Conservation (phyloP, 148 eudicot species). For the Chenopodium formosanum region DNA sequence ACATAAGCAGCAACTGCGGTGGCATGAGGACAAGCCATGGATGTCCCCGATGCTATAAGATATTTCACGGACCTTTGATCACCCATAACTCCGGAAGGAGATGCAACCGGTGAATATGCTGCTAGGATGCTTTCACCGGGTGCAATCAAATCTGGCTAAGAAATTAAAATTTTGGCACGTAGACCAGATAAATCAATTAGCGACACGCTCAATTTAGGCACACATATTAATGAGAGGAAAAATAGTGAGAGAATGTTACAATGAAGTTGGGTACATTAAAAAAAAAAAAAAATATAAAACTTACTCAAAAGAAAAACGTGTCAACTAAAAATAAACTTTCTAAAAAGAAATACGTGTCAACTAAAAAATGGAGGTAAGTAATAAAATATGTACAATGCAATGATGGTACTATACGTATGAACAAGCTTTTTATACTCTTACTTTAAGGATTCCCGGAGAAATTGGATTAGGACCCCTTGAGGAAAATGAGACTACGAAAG, state of each 20-base stretch:
- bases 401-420: no score
- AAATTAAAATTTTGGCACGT: neutral
- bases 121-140: constrained; percentile 47
- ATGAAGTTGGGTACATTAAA: no score
- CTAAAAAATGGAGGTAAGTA: no score
- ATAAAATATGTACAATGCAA: no score
- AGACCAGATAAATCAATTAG: neutral
- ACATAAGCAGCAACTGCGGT: constrained; percentile 38
- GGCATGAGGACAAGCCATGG: constrained; percentile 51
- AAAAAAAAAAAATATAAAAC: no score
- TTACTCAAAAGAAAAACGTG: no score
- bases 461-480: constrained; percentile 34
- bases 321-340: no score
- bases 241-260: no score
- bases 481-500: constrained; percentile 31
- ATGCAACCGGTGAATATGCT: constrained; percentile 31
- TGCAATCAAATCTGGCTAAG: constrained; percentile 46
- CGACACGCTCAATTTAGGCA: no score
- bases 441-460: constrained; percentile 34
- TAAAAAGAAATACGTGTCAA: no score
- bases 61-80: constrained; percentile 32
- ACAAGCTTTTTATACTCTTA: neutral
- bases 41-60: constrained; percentile 30
- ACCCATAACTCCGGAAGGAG: constrained; percentile 13
- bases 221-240: no score